These are phyloP conservation scores for Calonectria ilicicola DNA, from an alignment of 2,329 filamentous ascomycete genomes.

Conservation along the genomic window DNA sequence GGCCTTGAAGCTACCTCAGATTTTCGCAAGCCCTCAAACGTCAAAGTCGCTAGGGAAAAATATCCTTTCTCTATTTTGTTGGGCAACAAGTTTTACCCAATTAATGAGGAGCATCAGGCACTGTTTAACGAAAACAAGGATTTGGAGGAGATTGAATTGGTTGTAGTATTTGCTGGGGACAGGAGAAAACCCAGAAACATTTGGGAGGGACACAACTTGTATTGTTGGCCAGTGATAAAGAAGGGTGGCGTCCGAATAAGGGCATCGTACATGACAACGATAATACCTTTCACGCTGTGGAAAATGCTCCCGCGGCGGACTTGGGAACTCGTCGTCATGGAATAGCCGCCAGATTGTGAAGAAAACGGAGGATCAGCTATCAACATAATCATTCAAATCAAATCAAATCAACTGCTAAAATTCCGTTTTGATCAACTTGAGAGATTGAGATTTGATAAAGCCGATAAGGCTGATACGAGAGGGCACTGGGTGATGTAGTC, in stretches of 20 bases:
- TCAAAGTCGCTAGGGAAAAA: neutral
- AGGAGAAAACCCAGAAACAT: neutral
- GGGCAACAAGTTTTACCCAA: neutral
- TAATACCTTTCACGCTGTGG: neutral
- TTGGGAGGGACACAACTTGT: neutral
- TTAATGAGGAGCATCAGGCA: neutral
- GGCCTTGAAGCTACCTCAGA: neutral
- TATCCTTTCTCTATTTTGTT: constrained; percentile 1
- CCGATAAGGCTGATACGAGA: neutral
- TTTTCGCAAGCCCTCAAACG: neutral
- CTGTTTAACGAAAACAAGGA: neutral
- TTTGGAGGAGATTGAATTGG: neutral
- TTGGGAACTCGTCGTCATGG: neutral
- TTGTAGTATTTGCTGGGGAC: neutral
- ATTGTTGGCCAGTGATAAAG: neutral
- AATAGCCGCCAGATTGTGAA: neutral
- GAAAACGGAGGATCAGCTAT: no score
- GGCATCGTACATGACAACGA: neutral
- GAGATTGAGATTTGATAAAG: neutral
- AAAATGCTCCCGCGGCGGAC: neutral
- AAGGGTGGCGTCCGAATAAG: neutral
- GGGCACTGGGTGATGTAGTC: no score
- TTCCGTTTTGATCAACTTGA: no score
- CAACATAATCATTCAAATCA: no score
- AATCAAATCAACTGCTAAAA: no score